phyloP scores from a whole-genome alignment of 805 yeast species.

The Komagataella kurtzmanii region DNA sequence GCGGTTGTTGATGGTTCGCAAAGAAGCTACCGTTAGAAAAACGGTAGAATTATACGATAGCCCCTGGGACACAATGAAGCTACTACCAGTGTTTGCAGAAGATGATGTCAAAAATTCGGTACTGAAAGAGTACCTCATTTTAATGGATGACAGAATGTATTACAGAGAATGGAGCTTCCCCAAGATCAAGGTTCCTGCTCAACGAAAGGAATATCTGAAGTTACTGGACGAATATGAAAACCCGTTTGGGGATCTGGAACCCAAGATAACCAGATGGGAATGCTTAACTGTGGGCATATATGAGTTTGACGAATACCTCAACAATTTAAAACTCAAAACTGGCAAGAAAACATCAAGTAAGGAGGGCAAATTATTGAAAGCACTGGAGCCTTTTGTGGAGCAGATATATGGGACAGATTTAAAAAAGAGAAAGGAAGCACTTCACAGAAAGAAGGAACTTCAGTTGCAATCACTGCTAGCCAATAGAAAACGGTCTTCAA shows the following conservation, averaged over 20 bases:
- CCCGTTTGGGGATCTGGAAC: slow-evolving; percentile 17
- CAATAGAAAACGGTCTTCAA: slow-evolving; percentile 60
- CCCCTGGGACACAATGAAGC: slow-evolving; percentile 13
- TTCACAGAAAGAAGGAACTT: slow-evolving; percentile 45
- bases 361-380: slow-evolving; percentile 15
- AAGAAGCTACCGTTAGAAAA: slow-evolving; percentile 12
- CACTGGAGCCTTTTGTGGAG: slow-evolving; percentile 18
- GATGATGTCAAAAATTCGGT: slow-evolving; percentile 3
- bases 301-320: slow-evolving; percentile 22
- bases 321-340: slow-evolving; percentile 16
- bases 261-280: slow-evolving; percentile 20
- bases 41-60: slow-evolving; percentile 24
- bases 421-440: slow-evolving; percentile 36
- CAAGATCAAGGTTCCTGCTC: slow-evolving; percentile 20
- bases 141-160: slow-evolving; percentile 42
- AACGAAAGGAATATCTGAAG: slow-evolving; percentile 14
- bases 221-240: slow-evolving; percentile 11
- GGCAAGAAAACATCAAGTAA: slow-evolving; percentile 13
- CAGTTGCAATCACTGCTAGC: slow-evolving; percentile 51
- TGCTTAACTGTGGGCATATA: slow-evolving; percentile 30
- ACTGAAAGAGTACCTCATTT: slow-evolving; percentile 19
- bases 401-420: slow-evolving; percentile 29
- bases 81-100: slow-evolving; percentile 9
- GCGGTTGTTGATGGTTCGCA: slow-evolving; percentile 11
- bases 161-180: slow-evolving; percentile 19